Conservation (phyloP, 352 stramenopile genomes). For the Pythium rhizo-oryzae region DNA sequence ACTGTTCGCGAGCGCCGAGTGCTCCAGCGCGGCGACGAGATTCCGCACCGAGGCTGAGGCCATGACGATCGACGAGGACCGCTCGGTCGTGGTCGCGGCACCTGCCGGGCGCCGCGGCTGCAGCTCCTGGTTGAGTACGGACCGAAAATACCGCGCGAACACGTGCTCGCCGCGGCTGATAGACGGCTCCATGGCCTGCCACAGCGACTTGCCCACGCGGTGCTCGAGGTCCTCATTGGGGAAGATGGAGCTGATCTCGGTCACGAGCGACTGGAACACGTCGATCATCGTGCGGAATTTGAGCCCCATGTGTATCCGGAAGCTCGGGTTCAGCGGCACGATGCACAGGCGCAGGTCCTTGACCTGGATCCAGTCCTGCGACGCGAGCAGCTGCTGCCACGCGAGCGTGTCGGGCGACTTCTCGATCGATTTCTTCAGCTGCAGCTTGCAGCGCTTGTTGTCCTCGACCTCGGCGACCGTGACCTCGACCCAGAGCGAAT, state of each 20-base stretch:
- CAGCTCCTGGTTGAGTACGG: slow-evolving; percentile 56
- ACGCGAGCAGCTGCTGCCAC: slow-evolving; percentile 45
- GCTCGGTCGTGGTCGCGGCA: not conserved
- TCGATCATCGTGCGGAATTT: slow-evolving; percentile 65
- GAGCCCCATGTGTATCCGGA: slow-evolving; percentile 67
- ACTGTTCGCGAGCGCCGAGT: slow-evolving; percentile 20
- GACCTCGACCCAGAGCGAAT: slow-evolving; percentile 70
- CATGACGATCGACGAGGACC: slow-evolving; percentile 23
- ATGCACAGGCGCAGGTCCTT: slow-evolving; percentile 54
- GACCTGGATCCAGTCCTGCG: slow-evolving; percentile 56
- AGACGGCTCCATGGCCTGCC: slow-evolving; percentile 51
- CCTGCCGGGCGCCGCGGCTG: not conserved
- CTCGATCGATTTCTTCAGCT: slow-evolving; percentile 59
- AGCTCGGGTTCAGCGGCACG: slow-evolving; percentile 56
- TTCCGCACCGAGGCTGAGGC: slow-evolving; percentile 22
- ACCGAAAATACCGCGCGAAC: slow-evolving; percentile 74
- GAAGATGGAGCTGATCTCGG: slow-evolving; percentile 77
- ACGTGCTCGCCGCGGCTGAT: slow-evolving; percentile 71
- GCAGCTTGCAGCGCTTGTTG: slow-evolving; percentile 60
- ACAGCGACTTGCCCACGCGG: slow-evolving; percentile 57
- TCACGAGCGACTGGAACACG: slow-evolving; percentile 58
- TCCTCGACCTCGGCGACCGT: slow-evolving; percentile 62
- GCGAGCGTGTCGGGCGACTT: slow-evolving; percentile 32
- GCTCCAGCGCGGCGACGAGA: slow-evolving; percentile 29
- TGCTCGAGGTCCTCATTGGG: slow-evolving; percentile 63